phyloP scores from a whole-genome alignment of 768 basidiomycete genomes.

The Fistulinella prunicolor region DNA sequence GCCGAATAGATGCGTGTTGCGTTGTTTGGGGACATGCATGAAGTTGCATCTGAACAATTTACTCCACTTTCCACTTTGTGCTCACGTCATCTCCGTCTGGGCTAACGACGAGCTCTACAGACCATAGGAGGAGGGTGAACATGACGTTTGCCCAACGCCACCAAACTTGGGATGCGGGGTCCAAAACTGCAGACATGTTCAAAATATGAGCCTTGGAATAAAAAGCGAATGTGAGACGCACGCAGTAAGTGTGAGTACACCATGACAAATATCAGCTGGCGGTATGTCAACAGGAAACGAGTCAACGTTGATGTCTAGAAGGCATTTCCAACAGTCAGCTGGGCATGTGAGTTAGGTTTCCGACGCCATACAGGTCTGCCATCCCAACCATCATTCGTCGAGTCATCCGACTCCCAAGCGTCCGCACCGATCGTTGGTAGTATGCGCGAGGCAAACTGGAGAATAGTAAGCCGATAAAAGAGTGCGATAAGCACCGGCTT shows the following conservation, averaged over 20 bases:
- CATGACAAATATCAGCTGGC: slow-evolving; percentile 80
- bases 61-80: slow-evolving; percentile 78
- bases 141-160: slow-evolving; percentile 92
- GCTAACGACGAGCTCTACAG: slow-evolving; percentile 75
- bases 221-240: slow-evolving; percentile 38
- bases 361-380: slow-evolving; percentile 58
- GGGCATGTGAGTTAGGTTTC: neutral
- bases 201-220: neutral
- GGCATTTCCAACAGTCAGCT: slow-evolving; percentile 10
- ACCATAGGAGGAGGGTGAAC: slow-evolving; percentile 82
- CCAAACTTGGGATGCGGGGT: slow-evolving; percentile 90
- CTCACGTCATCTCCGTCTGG: slow-evolving; percentile 66
- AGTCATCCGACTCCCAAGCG: slow-evolving; percentile 69
- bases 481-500: slow-evolving; percentile 81
- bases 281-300: slow-evolving; percentile 72
- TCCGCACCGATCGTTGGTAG: slow-evolving; percentile 83
- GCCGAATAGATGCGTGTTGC: slow-evolving; percentile 1
- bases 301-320: slow-evolving; percentile 73
- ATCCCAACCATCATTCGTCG: slow-evolving; percentile 60
- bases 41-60: slow-evolving; percentile 10
- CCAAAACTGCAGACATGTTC: slow-evolving; percentile 54
- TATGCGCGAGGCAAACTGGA: slow-evolving; percentile 80
- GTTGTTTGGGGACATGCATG: slow-evolving; percentile 2
- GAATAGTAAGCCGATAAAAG: slow-evolving; percentile 73
- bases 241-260: slow-evolving; percentile 85